A percentile compares a stretch with the other conserved stretches of the same genome.
Evolutionary conservation across 176 grass and related monocot species (phyloP).

Genomic region (Phyllostachys edulis): DNA sequence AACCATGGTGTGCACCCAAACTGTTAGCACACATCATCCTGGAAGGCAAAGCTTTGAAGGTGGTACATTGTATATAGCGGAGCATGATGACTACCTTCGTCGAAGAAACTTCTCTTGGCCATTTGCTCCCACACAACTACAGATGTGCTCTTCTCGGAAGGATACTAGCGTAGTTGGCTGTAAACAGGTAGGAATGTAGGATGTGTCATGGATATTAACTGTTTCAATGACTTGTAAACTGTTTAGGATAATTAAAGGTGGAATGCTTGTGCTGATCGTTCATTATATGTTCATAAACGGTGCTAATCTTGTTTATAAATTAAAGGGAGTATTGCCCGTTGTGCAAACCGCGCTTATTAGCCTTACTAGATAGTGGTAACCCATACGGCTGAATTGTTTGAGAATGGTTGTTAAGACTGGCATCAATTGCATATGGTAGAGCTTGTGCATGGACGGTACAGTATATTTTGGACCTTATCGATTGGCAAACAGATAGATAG

Average conservation of each 20-base stretch:
- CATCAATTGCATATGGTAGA: not conserved
- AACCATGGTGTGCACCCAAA: slow-evolving; percentile 3
- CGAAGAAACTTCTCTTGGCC: slow-evolving; percentile 2
- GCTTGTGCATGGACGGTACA: no score
- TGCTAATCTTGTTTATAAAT: not conserved
- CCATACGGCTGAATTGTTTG: not conserved
- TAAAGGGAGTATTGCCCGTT: not conserved
- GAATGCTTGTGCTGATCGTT: slow-evolving; percentile 3
- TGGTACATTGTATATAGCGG: not conserved
- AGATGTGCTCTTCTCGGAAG: slow-evolving; percentile 12
- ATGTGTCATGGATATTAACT: slow-evolving; percentile 7
- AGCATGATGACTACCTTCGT: not conserved
- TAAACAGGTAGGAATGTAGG: slow-evolving; percentile 49
- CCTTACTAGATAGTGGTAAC: not conserved
- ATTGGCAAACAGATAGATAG: no score
- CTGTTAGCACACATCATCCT: not conserved
- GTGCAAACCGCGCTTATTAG: not conserved
- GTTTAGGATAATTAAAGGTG: slow-evolving; percentile 16
- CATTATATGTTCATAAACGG: slow-evolving; percentile 15
- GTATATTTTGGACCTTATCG: no score
- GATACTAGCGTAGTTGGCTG: slow-evolving; percentile 31
- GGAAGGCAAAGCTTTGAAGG: slow-evolving; percentile 2
- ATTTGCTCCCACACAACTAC: slow-evolving; percentile 5
- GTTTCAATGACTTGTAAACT: slow-evolving; percentile 22
- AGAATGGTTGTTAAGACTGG: not conserved